Evolutionary conservation across 768 basidiomycete species (phyloP).

Genomic region (Serendipita indica): DNA sequence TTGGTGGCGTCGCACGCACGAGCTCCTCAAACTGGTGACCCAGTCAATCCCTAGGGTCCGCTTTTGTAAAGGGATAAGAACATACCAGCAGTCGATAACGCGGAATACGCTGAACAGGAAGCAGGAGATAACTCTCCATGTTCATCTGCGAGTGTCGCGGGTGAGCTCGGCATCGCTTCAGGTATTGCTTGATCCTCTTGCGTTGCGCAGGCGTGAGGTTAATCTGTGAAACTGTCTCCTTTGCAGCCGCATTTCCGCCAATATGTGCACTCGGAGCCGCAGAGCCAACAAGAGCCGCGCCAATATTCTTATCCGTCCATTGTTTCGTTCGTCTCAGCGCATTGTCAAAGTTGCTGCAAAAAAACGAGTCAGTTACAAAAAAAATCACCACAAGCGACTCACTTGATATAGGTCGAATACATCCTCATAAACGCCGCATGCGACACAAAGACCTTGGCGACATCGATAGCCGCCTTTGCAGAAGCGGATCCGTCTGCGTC

Average conservation of each 20-base stretch:
- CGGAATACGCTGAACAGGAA: slow-evolving; percentile 93
- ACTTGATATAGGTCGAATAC: slow-evolving; percentile 99
- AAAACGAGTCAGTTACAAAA: slow-evolving; percentile 9
- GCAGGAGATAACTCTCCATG: slow-evolving; percentile 80
- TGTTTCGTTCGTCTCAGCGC: slow-evolving; percentile 74
- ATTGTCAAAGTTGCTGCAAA: slow-evolving; percentile 77
- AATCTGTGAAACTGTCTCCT: slow-evolving; percentile 6
- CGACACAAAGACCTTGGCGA: slow-evolving; percentile 80
- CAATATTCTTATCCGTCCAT: slow-evolving; percentile 47
- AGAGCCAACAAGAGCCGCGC: slow-evolving; percentile 27
- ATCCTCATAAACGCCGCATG: slow-evolving; percentile 98
- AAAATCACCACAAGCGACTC: slow-evolving; percentile 20
- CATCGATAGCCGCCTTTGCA: slow-evolving; percentile 54
- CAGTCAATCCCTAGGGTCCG: neutral
- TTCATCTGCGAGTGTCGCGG: slow-evolving; percentile 89
- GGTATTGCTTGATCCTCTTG: slow-evolving; percentile 74
- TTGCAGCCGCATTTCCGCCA: slow-evolving; percentile 10
- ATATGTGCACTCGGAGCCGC: slow-evolving; percentile 3
- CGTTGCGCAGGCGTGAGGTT: slow-evolving; percentile 60
- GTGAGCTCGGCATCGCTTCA: slow-evolving; percentile 80
- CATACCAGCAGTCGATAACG: slow-evolving; percentile 86
- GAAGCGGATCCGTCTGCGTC: slow-evolving; percentile 66
- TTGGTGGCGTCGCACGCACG: slow-evolving; percentile 68
- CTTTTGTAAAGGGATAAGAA: slow-evolving; percentile 16
- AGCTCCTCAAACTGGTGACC: slow-evolving; percentile 65